A percentile compares a stretch with the other conserved stretches of the same genome.
Evolutionary conservation across 192 early-diverging fungal genomes (phyloP).

Genomic region (Podila epicladia): DNA sequence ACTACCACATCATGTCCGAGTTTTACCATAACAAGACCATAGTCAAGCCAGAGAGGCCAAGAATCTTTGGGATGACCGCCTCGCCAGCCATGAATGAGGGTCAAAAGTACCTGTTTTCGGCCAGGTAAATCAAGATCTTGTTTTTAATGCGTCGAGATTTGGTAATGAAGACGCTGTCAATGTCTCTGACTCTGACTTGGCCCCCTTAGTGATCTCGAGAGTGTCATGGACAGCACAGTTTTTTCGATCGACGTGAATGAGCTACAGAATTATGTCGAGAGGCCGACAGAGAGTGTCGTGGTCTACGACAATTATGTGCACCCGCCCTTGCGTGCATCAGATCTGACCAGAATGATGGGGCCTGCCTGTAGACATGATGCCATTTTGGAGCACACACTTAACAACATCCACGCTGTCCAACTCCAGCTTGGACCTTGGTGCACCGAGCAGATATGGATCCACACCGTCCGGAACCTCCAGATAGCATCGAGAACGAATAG

Average conservation of each 20-base stretch:
- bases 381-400: slow-evolving; percentile 55
- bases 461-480: slow-evolving; percentile 55
- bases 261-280: neutral
- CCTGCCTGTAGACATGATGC: slow-evolving; percentile 30
- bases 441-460: slow-evolving; percentile 74
- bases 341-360: slow-evolving; percentile 44
- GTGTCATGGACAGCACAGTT: neutral
- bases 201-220: neutral
- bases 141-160: neutral
- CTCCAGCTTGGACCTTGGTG: slow-evolving; percentile 80
- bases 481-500: slow-evolving; percentile 17
- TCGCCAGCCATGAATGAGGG: slow-evolving; percentile 71
- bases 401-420: slow-evolving; percentile 50
- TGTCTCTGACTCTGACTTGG: too few relatives aligned
- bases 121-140: slow-evolving; percentile 10
- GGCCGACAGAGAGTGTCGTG: neutral
- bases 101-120: slow-evolving; percentile 4
- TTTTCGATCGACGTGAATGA: slow-evolving; percentile 20
- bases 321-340: neutral
- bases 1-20: slow-evolving; percentile 82
- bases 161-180: too few relatives aligned
- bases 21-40: slow-evolving; percentile 71
- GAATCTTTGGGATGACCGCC: slow-evolving; percentile 91
- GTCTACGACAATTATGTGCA: neutral
- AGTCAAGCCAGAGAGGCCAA: slow-evolving; percentile 7